A percentile compares a stretch with the other conserved stretches of the same genome.
phyloP scores from a whole-genome alignment of 495 filamentous ascomycete genomes.

The Neurospora sp. region DNA sequence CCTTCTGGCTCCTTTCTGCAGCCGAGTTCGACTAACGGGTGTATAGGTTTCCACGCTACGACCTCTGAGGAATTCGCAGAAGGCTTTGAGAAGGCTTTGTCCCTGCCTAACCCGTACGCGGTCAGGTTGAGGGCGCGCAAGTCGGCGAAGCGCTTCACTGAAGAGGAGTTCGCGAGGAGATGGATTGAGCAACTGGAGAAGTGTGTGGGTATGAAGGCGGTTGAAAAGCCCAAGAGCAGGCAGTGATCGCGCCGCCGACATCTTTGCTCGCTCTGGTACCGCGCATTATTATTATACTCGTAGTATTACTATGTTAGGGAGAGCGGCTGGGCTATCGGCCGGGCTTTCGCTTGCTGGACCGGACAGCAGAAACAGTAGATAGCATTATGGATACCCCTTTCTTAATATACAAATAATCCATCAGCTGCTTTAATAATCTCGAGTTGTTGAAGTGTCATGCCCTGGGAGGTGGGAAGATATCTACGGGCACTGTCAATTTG shows the following conservation, averaged over 20 bases:
- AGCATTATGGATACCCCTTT: neutral
- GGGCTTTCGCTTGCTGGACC: neutral
- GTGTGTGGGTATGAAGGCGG: slow-evolving; percentile 44
- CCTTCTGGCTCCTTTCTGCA: neutral
- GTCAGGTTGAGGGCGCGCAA: slow-evolving; percentile 59
- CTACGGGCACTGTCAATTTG: neutral
- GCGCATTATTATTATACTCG: neutral
- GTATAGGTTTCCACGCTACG: slow-evolving; percentile 69
- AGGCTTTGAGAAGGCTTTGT: slow-evolving; percentile 66
- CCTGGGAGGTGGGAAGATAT: neutral
- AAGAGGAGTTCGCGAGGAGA: slow-evolving; percentile 66
- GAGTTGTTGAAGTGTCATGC: neutral
- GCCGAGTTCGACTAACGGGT: slow-evolving; percentile 6
- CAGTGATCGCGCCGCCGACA: neutral
- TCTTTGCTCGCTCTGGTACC: neutral
- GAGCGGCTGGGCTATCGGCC: neutral
- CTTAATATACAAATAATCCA: neutral
- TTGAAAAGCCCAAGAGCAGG: neutral
- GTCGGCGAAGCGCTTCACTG: slow-evolving; percentile 75
- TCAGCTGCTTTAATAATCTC: neutral
- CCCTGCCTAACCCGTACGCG: slow-evolving; percentile 54
- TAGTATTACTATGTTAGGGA: neutral
- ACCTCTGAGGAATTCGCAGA: slow-evolving; percentile 66
- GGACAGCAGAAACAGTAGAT: neutral
- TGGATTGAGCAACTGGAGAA: slow-evolving; percentile 67